A percentile compares a stretch with the other conserved stretches of the same genome.
Evolutionary conservation across 177 flowering plant genomes (phyloP).

Genomic region (Vitis hybrid): DNA sequence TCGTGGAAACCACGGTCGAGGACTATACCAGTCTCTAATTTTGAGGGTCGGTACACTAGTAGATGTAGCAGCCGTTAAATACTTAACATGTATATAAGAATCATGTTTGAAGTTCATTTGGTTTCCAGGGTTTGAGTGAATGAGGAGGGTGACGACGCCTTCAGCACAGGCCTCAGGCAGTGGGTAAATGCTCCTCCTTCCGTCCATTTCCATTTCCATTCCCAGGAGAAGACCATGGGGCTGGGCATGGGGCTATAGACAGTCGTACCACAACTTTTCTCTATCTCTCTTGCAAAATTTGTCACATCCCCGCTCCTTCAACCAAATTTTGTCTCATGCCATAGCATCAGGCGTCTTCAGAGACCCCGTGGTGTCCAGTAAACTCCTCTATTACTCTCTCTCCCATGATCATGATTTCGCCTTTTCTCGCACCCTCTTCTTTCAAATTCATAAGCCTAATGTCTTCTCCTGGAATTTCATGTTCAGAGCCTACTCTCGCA

Average conservation of each 20-base stretch:
- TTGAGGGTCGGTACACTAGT: too few relatives aligned
- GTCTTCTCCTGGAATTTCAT: slow-evolving; percentile 25
- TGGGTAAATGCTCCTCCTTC: too few relatives aligned
- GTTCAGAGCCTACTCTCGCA: slow-evolving; percentile 19
- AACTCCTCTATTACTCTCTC: slow-evolving; percentile 11
- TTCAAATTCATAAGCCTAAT: slow-evolving; percentile 19
- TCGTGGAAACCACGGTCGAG: too few relatives aligned
- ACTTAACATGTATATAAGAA: too few relatives aligned
- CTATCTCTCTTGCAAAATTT: slow-evolving; percentile 1
- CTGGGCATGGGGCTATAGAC: slow-evolving; percentile 2
- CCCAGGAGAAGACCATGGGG: background rate
- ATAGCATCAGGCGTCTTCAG: slow-evolving; percentile 14
- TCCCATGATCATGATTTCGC: slow-evolving; percentile 4
- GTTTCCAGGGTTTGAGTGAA: too few relatives aligned
- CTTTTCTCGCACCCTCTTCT: slow-evolving; percentile 14
- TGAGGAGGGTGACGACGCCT: too few relatives aligned
- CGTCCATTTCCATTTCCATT: too few relatives aligned
- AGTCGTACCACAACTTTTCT: slow-evolving; percentile 8
- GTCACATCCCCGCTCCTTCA: slow-evolving; percentile 3
- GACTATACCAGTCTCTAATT: too few relatives aligned
- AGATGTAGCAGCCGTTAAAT: too few relatives aligned
- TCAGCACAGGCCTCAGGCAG: too few relatives aligned
- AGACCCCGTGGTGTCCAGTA: slow-evolving; percentile 20
- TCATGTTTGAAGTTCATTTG: too few relatives aligned
- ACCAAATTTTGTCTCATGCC: slow-evolving; percentile 18